These are phyloP conservation scores for Fusarium kyushuense DNA, from an alignment of 2,329 filamentous ascomycete genomes.

Conservation along the genomic window DNA sequence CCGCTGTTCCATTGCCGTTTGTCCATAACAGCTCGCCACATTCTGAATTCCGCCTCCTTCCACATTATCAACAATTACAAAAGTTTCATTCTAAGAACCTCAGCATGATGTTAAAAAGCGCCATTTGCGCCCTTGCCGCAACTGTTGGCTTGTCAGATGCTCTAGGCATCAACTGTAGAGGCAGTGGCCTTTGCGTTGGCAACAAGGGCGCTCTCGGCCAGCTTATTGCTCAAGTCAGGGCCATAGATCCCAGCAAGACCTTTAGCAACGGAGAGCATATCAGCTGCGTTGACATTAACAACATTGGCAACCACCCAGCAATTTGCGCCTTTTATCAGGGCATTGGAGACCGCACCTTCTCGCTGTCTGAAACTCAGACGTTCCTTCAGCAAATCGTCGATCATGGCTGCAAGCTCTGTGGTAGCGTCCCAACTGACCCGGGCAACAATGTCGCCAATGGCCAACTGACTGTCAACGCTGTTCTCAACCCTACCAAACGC, in stretches of 20 bases:
- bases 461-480: conserved; percentile 3
- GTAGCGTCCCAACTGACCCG: neutral
- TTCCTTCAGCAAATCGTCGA: conserved; percentile 3
- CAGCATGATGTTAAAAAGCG: neutral
- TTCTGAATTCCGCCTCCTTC: neutral
- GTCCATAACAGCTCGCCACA: neutral
- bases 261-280: neutral
- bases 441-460: conserved; percentile 1
- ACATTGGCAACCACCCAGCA: neutral
- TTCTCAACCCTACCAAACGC: neutral
- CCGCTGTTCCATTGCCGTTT: neutral
- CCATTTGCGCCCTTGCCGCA: neutral
- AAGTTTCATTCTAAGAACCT: neutral
- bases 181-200: conserved; percentile 3
- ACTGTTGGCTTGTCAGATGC: neutral
- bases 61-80: neutral
- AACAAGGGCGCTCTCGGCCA: conserved; percentile 2
- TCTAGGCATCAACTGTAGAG: conserved; percentile 11
- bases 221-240: neutral
- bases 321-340: conserved; percentile 3
- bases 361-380: neutral
- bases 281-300: neutral
- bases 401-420: conserved; percentile 2
- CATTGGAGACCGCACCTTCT: neutral
- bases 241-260: conserved; percentile 4